Percentiles rank a stretch among this genome's conserved stretches.
Conservation (phyloP, 228 moss, liverwort and hornwort species). For the Sphagnum fallax region DNA sequence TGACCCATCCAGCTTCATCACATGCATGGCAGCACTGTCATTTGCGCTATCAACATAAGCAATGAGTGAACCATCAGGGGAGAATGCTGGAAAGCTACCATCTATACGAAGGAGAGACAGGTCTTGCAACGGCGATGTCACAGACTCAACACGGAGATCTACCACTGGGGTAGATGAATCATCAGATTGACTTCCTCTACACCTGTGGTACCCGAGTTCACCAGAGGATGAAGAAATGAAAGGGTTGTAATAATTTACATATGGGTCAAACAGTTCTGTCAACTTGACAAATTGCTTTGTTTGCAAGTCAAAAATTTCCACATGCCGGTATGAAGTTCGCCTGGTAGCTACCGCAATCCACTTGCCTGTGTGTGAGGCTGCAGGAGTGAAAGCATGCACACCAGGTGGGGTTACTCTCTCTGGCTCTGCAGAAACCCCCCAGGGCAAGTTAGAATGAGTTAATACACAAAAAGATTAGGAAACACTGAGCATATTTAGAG, state of each 20-base stretch:
- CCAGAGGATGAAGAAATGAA: conserved; percentile 6
- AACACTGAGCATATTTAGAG: no score
- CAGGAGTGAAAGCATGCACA: conserved; percentile 20
- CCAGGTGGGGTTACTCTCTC: conserved; percentile 19
- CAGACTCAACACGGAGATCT: conserved; percentile 27
- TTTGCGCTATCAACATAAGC: conserved; percentile 12
- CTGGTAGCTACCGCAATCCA: conserved; percentile 20
- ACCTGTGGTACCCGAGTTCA: conserved; percentile 16
- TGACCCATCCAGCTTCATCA: conserved; percentile 27
- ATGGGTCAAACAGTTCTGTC: conserved; percentile 9
- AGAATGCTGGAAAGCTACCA: conserved; percentile 41
- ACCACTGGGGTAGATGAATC: conserved; percentile 1
- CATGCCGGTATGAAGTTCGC: conserved; percentile 11
- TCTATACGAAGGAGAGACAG: conserved; percentile 31
- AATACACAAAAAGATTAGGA: no score
- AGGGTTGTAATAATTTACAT: conserved; percentile 14
- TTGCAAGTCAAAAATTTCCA: conserved; percentile 13
- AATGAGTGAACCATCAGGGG: conserved; percentile 44
- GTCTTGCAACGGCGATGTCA: conserved; percentile 16
- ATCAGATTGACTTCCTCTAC: conserved; percentile 6
- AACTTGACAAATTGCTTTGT: conserved; percentile 12
- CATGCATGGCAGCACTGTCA: conserved; percentile 6
- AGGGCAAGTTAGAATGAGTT: not conserved
- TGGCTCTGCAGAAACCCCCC: conserved; percentile 1
- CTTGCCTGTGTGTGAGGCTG: conserved; percentile 8